phyloP scores from a whole-genome alignment of 768 basidiomycete species.

The Termitomyces sp. region DNA sequence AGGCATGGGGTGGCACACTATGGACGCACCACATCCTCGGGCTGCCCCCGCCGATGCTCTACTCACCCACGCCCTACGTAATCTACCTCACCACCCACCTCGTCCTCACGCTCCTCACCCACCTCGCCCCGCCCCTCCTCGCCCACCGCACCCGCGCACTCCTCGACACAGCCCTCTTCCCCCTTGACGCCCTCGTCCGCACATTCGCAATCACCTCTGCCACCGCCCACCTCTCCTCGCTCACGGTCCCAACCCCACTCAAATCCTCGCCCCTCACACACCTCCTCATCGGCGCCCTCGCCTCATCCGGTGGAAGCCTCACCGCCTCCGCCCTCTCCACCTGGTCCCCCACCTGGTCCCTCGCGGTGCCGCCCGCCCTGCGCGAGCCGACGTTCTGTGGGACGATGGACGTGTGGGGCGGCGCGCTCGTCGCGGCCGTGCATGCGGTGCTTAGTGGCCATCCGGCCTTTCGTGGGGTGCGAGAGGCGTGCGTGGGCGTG shows the following conservation, averaged over 20 bases:
- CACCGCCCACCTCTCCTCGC: slow-evolving; percentile 26
- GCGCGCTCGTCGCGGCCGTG: slow-evolving; percentile 32
- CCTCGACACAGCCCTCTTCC: slow-evolving; percentile 41
- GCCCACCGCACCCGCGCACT: slow-evolving; percentile 19
- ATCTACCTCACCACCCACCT: slow-evolving; percentile 45
- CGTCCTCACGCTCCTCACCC: slow-evolving; percentile 34
- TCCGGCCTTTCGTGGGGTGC: slow-evolving; percentile 4
- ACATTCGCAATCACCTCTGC: slow-evolving; percentile 32
- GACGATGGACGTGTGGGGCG: slow-evolving; percentile 48
- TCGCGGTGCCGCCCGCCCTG: slow-evolving; percentile 41
- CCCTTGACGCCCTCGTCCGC: slow-evolving; percentile 44
- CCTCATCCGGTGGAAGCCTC: slow-evolving; percentile 41
- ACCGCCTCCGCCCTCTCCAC: slow-evolving; percentile 36
- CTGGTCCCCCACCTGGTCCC: slow-evolving; percentile 38
- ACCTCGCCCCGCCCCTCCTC: slow-evolving; percentile 23
- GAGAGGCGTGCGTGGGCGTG: not conserved
- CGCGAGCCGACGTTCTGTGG: slow-evolving; percentile 32
- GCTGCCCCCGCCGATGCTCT: slow-evolving; percentile 41
- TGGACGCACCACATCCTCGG: slow-evolving; percentile 36
- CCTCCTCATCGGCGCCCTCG: slow-evolving; percentile 40
- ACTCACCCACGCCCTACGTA: slow-evolving; percentile 37
- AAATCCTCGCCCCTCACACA: slow-evolving; percentile 36
- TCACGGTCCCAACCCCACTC: slow-evolving; percentile 28
- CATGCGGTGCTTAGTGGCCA: slow-evolving; percentile 7
- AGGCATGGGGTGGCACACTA: slow-evolving; percentile 46